Base-by-base conservation (phyloP, 768 basidiomycete species). In the Bullera alba region DNA sequence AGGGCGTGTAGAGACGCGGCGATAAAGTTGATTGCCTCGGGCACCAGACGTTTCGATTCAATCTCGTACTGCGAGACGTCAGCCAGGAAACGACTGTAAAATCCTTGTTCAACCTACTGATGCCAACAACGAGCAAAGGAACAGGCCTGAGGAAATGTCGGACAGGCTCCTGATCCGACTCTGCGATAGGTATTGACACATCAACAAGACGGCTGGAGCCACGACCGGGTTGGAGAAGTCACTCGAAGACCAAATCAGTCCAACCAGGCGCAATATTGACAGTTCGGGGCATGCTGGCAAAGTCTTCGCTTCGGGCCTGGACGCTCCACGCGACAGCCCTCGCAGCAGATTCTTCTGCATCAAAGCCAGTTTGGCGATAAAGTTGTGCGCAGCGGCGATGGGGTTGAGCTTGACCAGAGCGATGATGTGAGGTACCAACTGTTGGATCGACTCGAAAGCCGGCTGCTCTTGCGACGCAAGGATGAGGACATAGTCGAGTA, bases 311-410 rank as follows among this genome's bases (percentile, higher is more conserved):
- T 80, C 76, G 0, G 70, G 70, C 22, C 79, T 74, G 14, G 80
- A 74, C 0, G 86, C 76, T 1, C 87, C 88, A 5, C 77, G 77
- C 2, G 83, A 79, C 16, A 99, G 75, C 6, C 91, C 92, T 7
- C 83, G 83, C 44, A 81, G 81, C 47, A 97, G 80, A 69, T 96
- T 95, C 76, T 90, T 91, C 71, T 96, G 83, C 89, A 97, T 95
- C 4, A 95, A 73, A 8, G 77, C 74, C 37, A 97, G 78, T 73
- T 96, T 97, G 25, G 79, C 76, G 53, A 86, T 80, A 72, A 92
- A 88, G 63, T 81, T 79, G 45, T 81, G 79, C 0, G 92, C 91
- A 6, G 83, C 77, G 39, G 83, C 79, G 48, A 86, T 79, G 1
- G 92, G 88, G 72, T 92, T 92, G 7, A 84, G 76, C 56, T 81